phyloP scores from a whole-genome alignment of 2,329 filamentous ascomycete genomes.

The Westerdykella aurantiaca region DNA sequence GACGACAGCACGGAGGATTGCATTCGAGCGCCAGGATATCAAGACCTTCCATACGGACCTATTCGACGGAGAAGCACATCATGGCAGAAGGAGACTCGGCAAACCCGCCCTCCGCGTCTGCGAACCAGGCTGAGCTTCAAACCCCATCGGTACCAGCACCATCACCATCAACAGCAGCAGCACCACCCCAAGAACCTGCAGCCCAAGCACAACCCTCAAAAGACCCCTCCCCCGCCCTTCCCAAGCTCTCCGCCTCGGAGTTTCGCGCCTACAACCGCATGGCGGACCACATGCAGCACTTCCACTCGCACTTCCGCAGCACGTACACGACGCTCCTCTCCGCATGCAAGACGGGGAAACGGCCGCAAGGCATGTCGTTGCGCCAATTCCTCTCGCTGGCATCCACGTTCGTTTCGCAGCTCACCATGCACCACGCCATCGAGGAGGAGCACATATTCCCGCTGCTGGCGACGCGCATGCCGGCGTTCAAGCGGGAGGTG shows the following conservation, averaged over 20 bases:
- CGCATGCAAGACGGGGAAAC: conserved; percentile 55
- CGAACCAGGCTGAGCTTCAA: too few species aligned
- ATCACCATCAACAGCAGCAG: too few species aligned
- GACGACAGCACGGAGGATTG: too few species aligned
- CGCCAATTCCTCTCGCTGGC: conserved; percentile 63
- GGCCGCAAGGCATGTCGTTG: conserved; percentile 60
- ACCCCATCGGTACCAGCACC: too few species aligned
- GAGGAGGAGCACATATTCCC: conserved; percentile 83
- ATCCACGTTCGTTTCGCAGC: conserved; percentile 62
- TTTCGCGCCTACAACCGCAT: conserved; percentile 67
- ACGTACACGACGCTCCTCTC: conserved; percentile 67
- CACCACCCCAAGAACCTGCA: too few species aligned
- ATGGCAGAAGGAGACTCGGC: too few species aligned
- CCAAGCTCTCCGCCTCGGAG: conserved; percentile 60
- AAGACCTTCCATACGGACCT: too few species aligned
- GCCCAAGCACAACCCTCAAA: too few species aligned
- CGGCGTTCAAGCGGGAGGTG: conserved; percentile 62
- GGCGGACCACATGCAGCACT: conserved; percentile 69
- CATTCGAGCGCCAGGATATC: too few species aligned
- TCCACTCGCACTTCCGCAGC: conserved; percentile 37
- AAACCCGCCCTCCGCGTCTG: too few species aligned
- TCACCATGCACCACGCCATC: conserved; percentile 74
- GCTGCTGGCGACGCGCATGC: conserved; percentile 68
- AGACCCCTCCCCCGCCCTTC: conserved; percentile 44
- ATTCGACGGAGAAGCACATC: too few species aligned